Evolutionary conservation across 352 stramenopile species (phyloP).

Genomic region (Globisporangium irregulare): DNA sequence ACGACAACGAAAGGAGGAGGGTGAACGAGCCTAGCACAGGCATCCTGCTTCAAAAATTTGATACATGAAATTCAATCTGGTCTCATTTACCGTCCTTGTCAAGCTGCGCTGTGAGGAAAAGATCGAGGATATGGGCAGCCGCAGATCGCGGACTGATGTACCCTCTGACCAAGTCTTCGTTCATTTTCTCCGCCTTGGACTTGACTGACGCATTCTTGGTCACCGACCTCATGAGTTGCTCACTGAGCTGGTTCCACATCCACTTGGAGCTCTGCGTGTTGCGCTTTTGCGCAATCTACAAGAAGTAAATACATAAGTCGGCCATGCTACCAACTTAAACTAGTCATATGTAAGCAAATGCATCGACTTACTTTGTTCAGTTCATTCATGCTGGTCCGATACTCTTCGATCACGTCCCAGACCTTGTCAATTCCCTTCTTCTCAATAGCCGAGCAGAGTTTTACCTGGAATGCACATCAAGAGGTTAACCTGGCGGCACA

Average conservation of each 20-base stretch:
- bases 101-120: constrained; percentile 53
- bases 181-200: constrained; percentile 52
- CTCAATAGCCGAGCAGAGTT: constrained; percentile 67
- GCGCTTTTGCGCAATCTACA: constrained; percentile 60
- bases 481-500: neutral
- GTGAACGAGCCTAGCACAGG: neutral
- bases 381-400: constrained; percentile 49
- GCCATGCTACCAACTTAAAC: neutral
- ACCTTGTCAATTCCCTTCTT: constrained; percentile 72
- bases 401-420: constrained; percentile 63
- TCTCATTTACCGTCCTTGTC: constrained; percentile 24
- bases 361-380: constrained; percentile 42
- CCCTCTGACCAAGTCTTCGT: constrained; percentile 54
- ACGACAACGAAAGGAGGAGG: neutral
- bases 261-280: constrained; percentile 73
- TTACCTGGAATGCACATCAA: constrained; percentile 34
- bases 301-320: neutral
- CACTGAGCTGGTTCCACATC: constrained; percentile 80
- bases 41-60: neutral
- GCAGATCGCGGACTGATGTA: constrained; percentile 67
- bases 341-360: neutral
- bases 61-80: neutral
- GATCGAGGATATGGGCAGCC: constrained; percentile 51
- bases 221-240: constrained; percentile 70
- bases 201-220: constrained; percentile 42